A percentile compares a stretch with the other conserved stretches of the same genome.
These are phyloP conservation scores for Ceratobasidium papillatum DNA, from an alignment of 1,284 basidiomycete genomes.

Conservation along the genomic window DNA sequence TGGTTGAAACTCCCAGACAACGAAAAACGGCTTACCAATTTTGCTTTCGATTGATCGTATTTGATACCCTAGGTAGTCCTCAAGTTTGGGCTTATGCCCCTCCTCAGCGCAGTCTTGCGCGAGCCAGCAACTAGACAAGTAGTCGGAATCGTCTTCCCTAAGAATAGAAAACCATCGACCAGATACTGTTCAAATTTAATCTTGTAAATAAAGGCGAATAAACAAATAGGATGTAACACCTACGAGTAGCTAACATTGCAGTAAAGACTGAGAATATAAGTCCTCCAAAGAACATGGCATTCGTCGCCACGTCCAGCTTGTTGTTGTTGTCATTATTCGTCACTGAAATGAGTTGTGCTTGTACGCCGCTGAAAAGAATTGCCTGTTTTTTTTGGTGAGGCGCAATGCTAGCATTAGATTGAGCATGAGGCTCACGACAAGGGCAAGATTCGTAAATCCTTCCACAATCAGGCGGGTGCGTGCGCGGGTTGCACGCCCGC, in stretches of 20 bases:
- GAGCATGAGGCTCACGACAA: background rate
- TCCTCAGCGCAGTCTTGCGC: slow-evolving; percentile 24
- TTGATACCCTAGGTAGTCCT: slow-evolving; percentile 22
- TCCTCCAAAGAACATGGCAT: slow-evolving; percentile 33
- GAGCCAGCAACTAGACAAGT: slow-evolving; percentile 38
- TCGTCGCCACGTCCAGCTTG: slow-evolving; percentile 7
- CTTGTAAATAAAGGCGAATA: background rate
- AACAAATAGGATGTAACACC: background rate
- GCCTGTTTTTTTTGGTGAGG: slow-evolving; percentile 11
- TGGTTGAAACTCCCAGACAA: no score
- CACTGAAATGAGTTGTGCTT: slow-evolving; percentile 35
- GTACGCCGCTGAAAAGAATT: slow-evolving; percentile 22
- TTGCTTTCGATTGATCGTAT: background rate
- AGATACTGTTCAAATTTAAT: background rate
- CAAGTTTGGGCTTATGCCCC: background rate
- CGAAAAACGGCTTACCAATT: no score
- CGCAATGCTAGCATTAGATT: background rate
- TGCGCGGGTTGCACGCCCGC: slow-evolving; percentile 26
- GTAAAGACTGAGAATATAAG: slow-evolving; percentile 32
- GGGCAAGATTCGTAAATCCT: slow-evolving; percentile 27
- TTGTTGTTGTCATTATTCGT: slow-evolving; percentile 6
- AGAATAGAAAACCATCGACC: slow-evolving; percentile 37
- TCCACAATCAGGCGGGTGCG: slow-evolving; percentile 31
- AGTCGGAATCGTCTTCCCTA: slow-evolving; percentile 33
- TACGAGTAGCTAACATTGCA: slow-evolving; percentile 21